phyloP scores from a whole-genome alignment of 2,329 filamentous ascomycete genomes.

The Thelonectria discophora region DNA sequence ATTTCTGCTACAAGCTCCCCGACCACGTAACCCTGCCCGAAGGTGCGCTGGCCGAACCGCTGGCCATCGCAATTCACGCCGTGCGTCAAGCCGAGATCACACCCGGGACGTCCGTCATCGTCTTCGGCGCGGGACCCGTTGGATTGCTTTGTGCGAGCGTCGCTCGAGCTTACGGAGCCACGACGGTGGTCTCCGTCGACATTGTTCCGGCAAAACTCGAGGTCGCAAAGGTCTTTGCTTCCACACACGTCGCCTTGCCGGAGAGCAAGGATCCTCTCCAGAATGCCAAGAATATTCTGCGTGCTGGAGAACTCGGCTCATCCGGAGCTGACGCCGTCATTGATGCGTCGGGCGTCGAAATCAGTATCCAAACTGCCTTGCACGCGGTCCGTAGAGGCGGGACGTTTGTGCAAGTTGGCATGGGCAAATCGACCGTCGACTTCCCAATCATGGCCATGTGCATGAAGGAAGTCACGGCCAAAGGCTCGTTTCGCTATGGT shows the following conservation, averaged over 20 bases:
- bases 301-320: background rate
- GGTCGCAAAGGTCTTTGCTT: slow-evolving; percentile 73
- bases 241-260: background rate
- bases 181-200: slow-evolving; percentile 82
- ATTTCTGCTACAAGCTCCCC: slow-evolving; percentile 92
- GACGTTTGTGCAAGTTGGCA: slow-evolving; percentile 11
- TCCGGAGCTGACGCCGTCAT: slow-evolving; percentile 13
- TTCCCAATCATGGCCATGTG: slow-evolving; percentile 11
- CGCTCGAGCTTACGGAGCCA: slow-evolving; percentile 80
- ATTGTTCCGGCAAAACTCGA: slow-evolving; percentile 80
- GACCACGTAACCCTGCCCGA: slow-evolving; percentile 79
- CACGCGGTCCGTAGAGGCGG: slow-evolving; percentile 4
- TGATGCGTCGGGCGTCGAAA: slow-evolving; percentile 9
- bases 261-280: background rate
- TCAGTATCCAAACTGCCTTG: slow-evolving; percentile 1
- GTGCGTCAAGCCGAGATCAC: slow-evolving; percentile 70
- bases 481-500: slow-evolving; percentile 1
- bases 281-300: slow-evolving; percentile 5
- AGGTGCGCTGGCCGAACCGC: slow-evolving; percentile 87
- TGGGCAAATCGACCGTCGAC: slow-evolving; percentile 7
- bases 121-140: slow-evolving; percentile 83
- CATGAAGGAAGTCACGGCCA: slow-evolving; percentile 4
- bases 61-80: slow-evolving; percentile 86
- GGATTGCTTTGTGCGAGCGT: slow-evolving; percentile 61
- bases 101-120: slow-evolving; percentile 78